A percentile compares a stretch with the other conserved stretches of the same genome.
These are phyloP conservation scores for Ophiosphaerella herpotricha DNA, from an alignment of 2,329 filamentous ascomycete genomes.

Conservation along the genomic window DNA sequence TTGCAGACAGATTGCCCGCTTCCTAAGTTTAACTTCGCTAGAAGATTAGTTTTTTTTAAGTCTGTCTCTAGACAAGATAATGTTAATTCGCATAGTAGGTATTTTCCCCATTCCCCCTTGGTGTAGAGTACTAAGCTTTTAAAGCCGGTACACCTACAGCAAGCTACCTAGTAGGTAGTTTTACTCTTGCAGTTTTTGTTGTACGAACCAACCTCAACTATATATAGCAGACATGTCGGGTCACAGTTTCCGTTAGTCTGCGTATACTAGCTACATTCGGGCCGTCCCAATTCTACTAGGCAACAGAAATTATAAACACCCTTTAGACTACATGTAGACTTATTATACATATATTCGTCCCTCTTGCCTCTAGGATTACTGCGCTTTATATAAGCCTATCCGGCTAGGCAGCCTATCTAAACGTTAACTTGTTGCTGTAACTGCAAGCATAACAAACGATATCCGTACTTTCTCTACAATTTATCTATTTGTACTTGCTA, in stretches of 20 bases:
- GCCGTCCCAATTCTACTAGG: not conserved
- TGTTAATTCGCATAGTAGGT: slow-evolving; percentile 4
- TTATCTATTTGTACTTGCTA: slow-evolving; percentile 9
- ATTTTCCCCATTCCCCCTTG: slow-evolving; percentile 9
- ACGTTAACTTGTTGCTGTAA: not conserved
- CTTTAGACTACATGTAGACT: slow-evolving; percentile 2
- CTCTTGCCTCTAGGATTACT: not conserved
- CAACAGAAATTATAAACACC: slow-evolving; percentile 4
- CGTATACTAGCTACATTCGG: slow-evolving; percentile 5
- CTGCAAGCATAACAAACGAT: not conserved
- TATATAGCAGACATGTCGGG: not conserved
- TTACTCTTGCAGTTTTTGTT: slow-evolving; percentile 4
- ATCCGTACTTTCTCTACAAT: slow-evolving; percentile 7
- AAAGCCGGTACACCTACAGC: not conserved
- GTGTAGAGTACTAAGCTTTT: slow-evolving; percentile 6
- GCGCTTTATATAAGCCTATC: slow-evolving; percentile 4
- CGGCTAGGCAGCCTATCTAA: not conserved
- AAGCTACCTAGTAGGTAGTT: slow-evolving; percentile 3
- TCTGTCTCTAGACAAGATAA: slow-evolving; percentile 4
- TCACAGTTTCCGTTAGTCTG: slow-evolving; percentile 3
- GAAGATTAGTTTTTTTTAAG: slow-evolving; percentile 1
- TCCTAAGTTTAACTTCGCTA: not conserved
- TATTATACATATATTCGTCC: slow-evolving; percentile 8
- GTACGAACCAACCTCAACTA: slow-evolving; percentile 6
- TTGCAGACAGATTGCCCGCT: slow-evolving; percentile 3